Percentiles rank a stretch among this genome's conserved stretches.
phyloP scores from a whole-genome alignment of 2,329 filamentous ascomycete species.

The Fusarium tricinctum region DNA sequence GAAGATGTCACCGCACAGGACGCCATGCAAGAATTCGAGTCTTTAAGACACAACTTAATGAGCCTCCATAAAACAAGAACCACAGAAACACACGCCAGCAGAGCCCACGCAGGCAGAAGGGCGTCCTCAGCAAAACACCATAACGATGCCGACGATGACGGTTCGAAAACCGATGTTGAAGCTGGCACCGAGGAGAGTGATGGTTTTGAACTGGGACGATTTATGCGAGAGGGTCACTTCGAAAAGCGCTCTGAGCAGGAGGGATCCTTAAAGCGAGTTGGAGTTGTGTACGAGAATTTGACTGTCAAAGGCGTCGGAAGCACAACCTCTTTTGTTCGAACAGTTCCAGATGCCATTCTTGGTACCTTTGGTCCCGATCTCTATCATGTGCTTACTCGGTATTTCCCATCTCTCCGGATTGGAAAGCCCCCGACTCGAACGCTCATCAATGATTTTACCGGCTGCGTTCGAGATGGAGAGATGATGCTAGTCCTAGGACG shows the following conservation, averaged over 20 bases:
- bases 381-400: slow-evolving; percentile 70
- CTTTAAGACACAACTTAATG: slow-evolving; percentile 53
- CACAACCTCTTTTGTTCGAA: slow-evolving; percentile 77
- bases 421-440: slow-evolving; percentile 46
- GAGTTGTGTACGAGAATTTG: slow-evolving; percentile 81
- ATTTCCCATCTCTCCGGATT: slow-evolving; percentile 53
- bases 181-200: slow-evolving; percentile 24
- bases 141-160: slow-evolving; percentile 49
- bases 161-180: slow-evolving; percentile 54
- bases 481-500: slow-evolving; percentile 69
- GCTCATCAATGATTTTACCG: slow-evolving; percentile 53
- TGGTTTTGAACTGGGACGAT: slow-evolving; percentile 37
- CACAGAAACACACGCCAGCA: slow-evolving; percentile 52
- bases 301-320: slow-evolving; percentile 80
- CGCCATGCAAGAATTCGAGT: slow-evolving; percentile 56
- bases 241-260: slow-evolving; percentile 57
- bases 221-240: slow-evolving; percentile 42
- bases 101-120: slow-evolving; percentile 18
- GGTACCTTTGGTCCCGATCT: slow-evolving; percentile 87
- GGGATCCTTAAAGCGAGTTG: slow-evolving; percentile 80
- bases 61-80: slow-evolving; percentile 55
- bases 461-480: slow-evolving; percentile 54
- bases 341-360: slow-evolving; percentile 79
- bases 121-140: slow-evolving; percentile 40
- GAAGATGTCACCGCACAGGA: slow-evolving; percentile 53